phyloP scores from a whole-genome alignment of 306 rosid genomes.

The Acacia confusa region DNA sequence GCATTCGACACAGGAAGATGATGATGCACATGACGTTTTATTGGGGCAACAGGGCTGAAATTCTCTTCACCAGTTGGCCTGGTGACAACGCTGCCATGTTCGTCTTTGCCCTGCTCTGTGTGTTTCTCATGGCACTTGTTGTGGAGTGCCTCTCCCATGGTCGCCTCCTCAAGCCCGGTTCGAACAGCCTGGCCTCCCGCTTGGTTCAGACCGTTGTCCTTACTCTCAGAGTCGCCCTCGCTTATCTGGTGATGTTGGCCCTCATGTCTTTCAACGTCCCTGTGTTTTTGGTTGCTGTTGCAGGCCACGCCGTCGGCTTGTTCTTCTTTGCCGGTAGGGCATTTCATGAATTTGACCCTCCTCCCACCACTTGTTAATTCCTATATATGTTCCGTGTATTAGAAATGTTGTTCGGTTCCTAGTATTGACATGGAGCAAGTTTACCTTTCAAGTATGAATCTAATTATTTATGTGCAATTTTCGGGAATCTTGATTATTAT shows the following conservation, averaged over 20 bases:
- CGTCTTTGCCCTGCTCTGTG: slow-evolving; percentile 45
- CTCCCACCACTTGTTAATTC: slow-evolving; percentile 55
- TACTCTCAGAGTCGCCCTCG: slow-evolving; percentile 53
- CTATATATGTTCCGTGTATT: too few species aligned
- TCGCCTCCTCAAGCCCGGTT: slow-evolving; percentile 48
- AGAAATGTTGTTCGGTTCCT: too few species aligned
- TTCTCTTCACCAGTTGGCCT: slow-evolving; percentile 74
- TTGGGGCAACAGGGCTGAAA: slow-evolving; percentile 65
- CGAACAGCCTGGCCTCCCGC: slow-evolving; percentile 37
- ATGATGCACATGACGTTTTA: slow-evolving; percentile 84
- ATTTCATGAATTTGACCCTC: slow-evolving; percentile 55
- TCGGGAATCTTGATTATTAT: too few species aligned
- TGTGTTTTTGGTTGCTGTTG: slow-evolving; percentile 62
- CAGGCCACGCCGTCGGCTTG: slow-evolving; percentile 74
- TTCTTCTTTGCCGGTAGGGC: slow-evolving; percentile 48
- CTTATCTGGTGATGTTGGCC: slow-evolving; percentile 77
- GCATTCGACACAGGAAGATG: slow-evolving; percentile 6
- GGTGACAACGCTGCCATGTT: slow-evolving; percentile 55
- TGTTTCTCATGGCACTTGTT: slow-evolving; percentile 53
- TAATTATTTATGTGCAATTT: too few species aligned
- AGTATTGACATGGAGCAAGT: too few species aligned
- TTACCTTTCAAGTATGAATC: too few species aligned
- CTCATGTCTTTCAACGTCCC: slow-evolving; percentile 87
- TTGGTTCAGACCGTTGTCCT: slow-evolving; percentile 58
- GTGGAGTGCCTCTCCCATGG: slow-evolving; percentile 57